Percentiles rank a stretch among this genome's conserved stretches.
phyloP scores from a whole-genome alignment of 2,329 filamentous ascomycete species.

The Rasamsonia emersonii region DNA sequence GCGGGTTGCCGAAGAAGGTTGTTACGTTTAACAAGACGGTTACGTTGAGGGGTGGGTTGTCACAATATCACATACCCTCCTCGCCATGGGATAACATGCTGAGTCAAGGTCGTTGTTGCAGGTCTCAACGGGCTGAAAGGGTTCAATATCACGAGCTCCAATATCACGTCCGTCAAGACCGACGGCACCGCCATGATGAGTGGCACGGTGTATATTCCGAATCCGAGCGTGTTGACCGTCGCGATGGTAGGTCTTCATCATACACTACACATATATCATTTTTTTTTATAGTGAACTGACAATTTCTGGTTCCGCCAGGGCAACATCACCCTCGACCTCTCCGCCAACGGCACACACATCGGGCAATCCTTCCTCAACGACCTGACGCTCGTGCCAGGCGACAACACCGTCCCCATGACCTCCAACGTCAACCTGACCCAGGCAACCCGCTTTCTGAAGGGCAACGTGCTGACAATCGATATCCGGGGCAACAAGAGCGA shows the following conservation, averaged over 20 bases:
- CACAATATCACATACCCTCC: background rate
- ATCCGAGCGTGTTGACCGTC: constrained; percentile 50
- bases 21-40: constrained; percentile 50
- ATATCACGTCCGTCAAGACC: constrained; percentile 31
- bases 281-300: constrained; percentile 1
- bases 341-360: constrained; percentile 38
- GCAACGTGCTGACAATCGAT: constrained; percentile 39
- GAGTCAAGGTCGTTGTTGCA: constrained; percentile 22
- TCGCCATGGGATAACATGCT: background rate
- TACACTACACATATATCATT: constrained; percentile 5
- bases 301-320: constrained; percentile 22
- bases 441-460: constrained; percentile 20
- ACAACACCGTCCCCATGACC: constrained; percentile 44
- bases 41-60: constrained; percentile 46
- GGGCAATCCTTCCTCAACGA: constrained; percentile 44
- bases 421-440: constrained; percentile 39
- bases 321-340: constrained; percentile 49
- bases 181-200: constrained; percentile 47
- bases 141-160: constrained; percentile 42
- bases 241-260: constrained; percentile 32
- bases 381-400: constrained; percentile 46
- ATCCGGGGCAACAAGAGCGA: constrained; percentile 43
- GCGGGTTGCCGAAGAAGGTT: constrained; percentile 39
- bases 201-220: constrained; percentile 49
- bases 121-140: constrained; percentile 50